Evolutionary conservation across 1,139 yeast species (phyloP), one percentile per base, ranked within the genome.

Genomic region (Sugiyamaella neomexicana): DNA sequence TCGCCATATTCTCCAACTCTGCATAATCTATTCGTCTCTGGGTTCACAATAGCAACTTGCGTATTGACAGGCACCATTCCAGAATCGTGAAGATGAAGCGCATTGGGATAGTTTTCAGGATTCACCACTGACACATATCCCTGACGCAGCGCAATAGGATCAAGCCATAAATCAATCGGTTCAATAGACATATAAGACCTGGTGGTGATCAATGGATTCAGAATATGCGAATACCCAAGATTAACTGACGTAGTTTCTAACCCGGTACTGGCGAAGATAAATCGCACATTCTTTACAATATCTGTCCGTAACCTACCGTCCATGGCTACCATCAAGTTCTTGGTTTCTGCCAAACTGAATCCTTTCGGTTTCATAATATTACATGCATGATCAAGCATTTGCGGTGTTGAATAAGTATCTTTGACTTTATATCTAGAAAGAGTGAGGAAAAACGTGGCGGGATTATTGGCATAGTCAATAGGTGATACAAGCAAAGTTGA

Each of bases 31-130:
- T 81, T 72, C 0, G 97, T 93, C 68, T 91, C 97, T 0, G 99
- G 99, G 62, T 95, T 95, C 4, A 93, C 98, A 58, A 93, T 88
- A 1, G 96, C 95, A 42, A 95, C 82, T 67, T 90, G 96, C 0
- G 98, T 89, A 66, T 96, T 89, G 13, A 90, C 93, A 0, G 97
- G 96, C 0, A 91, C 97, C 80, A 91, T 87, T 7, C 99, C 99
- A 0, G 96, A 88, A 67, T 95, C 99, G 65, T 90, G 97, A 13
- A 95, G 74, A 59, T 85, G 86, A 52, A 93, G 73, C 0, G 90
- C 88, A 55, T 82, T 80, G 1, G 86, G 83, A 50, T 80, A 80
- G 53, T 80, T 84, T 1, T 79, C 79, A 23, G 89, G 95, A 60
- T 88, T 86, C 2, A 90, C 93, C 29, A 88, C 80, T 15, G 89